Base-by-base conservation (phyloP, 2,329 filamentous ascomycete species). In the Aspergillus fumigatus region DNA sequence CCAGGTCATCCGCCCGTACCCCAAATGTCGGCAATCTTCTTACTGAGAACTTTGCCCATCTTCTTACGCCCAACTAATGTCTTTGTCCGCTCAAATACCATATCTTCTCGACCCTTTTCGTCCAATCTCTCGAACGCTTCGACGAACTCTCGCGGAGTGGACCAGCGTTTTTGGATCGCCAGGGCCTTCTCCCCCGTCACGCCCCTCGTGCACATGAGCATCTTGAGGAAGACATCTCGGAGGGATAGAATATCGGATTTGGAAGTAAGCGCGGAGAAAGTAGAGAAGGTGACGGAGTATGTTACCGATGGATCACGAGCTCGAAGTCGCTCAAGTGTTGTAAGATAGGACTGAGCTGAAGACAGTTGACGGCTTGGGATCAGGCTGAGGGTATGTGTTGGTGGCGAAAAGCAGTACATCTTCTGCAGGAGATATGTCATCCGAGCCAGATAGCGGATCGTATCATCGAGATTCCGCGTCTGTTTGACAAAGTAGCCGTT, bases 171-270 rank as follows among this genome's bases (percentile, higher is more conserved):
- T 67, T 93, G 89, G 11, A 94, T 90, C 72, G 90, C 89, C 4
- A 92, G 72, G 0, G 90, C 90, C 65, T 89, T 90, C 64, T 92
- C 89, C 3, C 87, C 88, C 0, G 88, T 89, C 11, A 94, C 79
- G 1, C 88, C 88, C 54, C 82, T 82, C 1, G 84, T 90, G 60
- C 88, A 90, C 89, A 94, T 92, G 50, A 94, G 80, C 89, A 94
- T 93, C 72, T 92, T 92, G 26, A 94, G 75, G 63, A 84, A 93
- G 0, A 92, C 72, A 64, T 94, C 90, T 54, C 88, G 80, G 9
- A 93, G 75, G 0, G 88, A 89, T 64, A 91, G 82, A 57, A 82
- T 82, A 52, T 89, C 87, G 0, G 88, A 90, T 71, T 94, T 94
- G 8, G 87, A 89, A 0, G 85, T 85, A 48, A 93, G 74, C 0